phyloP scores from a whole-genome alignment of 352 stramenopile genomes.

The Phytophthora quininea region DNA sequence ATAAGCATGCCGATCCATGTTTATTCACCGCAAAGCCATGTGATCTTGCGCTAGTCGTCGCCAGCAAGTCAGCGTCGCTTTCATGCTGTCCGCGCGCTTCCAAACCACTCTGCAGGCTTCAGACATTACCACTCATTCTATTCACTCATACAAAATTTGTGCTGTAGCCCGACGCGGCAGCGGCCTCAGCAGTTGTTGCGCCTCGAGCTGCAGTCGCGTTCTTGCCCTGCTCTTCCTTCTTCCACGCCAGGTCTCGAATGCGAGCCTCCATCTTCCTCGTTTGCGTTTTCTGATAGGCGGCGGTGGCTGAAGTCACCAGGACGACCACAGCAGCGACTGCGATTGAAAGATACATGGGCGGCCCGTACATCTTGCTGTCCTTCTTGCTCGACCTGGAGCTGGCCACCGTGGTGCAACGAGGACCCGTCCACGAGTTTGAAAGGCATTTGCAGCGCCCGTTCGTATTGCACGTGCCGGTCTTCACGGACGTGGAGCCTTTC shows the following conservation, averaged over 20 bases:
- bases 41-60: constrained; percentile 2
- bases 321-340: constrained; percentile 21
- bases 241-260: constrained; percentile 20
- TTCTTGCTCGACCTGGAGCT: constrained; percentile 7
- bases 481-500: constrained; percentile 25
- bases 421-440: constrained; percentile 47
- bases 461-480: constrained; percentile 37
- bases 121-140: neutral
- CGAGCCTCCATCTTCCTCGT: constrained; percentile 16
- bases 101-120: neutral
- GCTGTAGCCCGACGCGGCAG: neutral
- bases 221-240: constrained; percentile 30
- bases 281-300: constrained; percentile 28
- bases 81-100: neutral
- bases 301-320: constrained; percentile 11
- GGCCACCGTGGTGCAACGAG: constrained; percentile 46
- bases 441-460: constrained; percentile 39
- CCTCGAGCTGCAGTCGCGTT: constrained; percentile 5
- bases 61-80: neutral
- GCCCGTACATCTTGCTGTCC: constrained; percentile 27
- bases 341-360: constrained; percentile 27
- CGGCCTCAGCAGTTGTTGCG: neutral
- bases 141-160: neutral
- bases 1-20: neutral
- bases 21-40: neutral